Conservation (phyloP, 176 grass and related monocot species). For the Bothriochloa decipiens region DNA sequence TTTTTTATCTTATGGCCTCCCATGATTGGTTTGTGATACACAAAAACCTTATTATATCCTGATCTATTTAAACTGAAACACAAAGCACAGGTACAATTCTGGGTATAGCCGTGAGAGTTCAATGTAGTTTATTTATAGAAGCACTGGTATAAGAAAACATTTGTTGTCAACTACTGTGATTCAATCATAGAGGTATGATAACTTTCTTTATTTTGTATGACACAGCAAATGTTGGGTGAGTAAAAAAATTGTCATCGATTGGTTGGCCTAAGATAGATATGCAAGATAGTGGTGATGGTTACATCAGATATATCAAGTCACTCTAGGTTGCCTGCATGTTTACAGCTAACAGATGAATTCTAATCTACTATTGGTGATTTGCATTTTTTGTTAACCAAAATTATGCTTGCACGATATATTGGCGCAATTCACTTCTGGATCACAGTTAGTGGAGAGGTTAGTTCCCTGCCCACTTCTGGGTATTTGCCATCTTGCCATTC, state of each 20-base stretch:
- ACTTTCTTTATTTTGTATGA: background rate
- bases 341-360: background rate
- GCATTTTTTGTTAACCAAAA: background rate
- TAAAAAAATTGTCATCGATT: conserved; percentile 3
- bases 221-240: background rate
- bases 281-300: conserved; percentile 1
- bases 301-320: background rate
- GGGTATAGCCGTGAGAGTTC: background rate
- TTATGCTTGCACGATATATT: background rate
- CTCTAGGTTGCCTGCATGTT: background rate
- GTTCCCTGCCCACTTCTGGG: background rate
- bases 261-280: conserved; percentile 17
- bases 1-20: background rate
- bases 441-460: background rate
- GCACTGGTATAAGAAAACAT: background rate
- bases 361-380: conserved; percentile 15
- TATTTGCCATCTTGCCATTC: background rate
- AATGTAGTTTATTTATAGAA: conserved; percentile 21
- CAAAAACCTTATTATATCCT: too few relatives aligned
- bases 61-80: conserved; percentile 7
- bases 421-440: background rate
- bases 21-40: background rate
- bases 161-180: background rate
- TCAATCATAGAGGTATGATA: background rate
- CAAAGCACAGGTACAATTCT: background rate